phyloP scores from a whole-genome alignment of 1,284 basidiomycete genomes.

The Marasmius sp. region DNA sequence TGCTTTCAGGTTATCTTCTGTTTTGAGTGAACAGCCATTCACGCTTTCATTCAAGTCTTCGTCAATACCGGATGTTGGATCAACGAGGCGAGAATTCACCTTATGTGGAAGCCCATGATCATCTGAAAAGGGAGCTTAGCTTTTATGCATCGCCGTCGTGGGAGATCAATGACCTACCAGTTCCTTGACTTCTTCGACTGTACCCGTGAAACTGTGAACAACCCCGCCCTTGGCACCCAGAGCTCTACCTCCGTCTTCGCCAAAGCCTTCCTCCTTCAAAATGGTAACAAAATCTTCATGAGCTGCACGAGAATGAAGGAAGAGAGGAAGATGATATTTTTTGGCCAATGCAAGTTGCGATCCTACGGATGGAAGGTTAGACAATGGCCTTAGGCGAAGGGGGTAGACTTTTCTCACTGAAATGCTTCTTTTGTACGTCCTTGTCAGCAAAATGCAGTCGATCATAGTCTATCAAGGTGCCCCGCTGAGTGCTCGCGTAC shows the following conservation, averaged over 20 bases:
- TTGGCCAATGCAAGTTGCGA: conserved; percentile 71
- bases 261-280: conserved; percentile 64
- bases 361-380: conserved; percentile 27
- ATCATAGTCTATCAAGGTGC: conserved; percentile 69
- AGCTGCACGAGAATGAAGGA: conserved; percentile 82
- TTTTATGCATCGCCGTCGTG: neutral
- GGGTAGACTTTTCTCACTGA: conserved; percentile 44
- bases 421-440: conserved; percentile 68
- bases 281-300: conserved; percentile 75
- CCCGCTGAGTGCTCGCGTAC: too few species aligned
- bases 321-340: conserved; percentile 76
- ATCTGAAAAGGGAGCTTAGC: conserved; percentile 38
- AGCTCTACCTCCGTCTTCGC: conserved; percentile 52
- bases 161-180: conserved; percentile 46
- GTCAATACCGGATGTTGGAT: neutral
- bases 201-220: conserved; percentile 88
- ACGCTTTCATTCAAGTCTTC: conserved; percentile 41
- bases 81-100: conserved; percentile 27
- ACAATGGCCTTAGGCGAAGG: neutral
- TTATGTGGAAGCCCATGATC: conserved; percentile 71
- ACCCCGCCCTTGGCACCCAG: conserved; percentile 71
- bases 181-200: conserved; percentile 64
- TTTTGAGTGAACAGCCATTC: conserved; percentile 88
- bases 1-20: conserved; percentile 66
- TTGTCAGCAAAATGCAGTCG: conserved; percentile 69